A percentile compares a stretch with the other conserved stretches of the same genome.
Evolutionary conservation across 2,329 filamentous ascomycete species (phyloP).

Genomic region (Penicillium sp.): DNA sequence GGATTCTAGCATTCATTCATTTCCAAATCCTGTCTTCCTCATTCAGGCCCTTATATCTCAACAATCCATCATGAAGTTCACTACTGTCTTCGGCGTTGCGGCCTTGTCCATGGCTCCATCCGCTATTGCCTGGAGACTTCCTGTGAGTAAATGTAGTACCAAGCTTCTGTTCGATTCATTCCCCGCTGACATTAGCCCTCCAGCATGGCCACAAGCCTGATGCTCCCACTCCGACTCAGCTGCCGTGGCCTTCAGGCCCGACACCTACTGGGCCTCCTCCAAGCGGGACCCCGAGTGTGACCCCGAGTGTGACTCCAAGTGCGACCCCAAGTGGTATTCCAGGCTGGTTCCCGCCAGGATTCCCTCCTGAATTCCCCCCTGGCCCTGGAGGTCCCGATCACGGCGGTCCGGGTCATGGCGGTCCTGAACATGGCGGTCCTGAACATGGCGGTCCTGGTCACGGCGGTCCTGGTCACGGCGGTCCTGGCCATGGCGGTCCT

Average conservation of each 20-base stretch:
- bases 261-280: conserved; percentile 7
- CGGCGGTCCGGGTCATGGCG: background rate
- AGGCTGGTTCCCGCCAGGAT: background rate
- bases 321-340: conserved; percentile 1
- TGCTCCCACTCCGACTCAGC: conserved; percentile 10
- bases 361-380: background rate
- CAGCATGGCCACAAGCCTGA: conserved; percentile 9
- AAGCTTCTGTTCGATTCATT: background rate
- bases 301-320: conserved; percentile 3
- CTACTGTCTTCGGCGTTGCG: conserved; percentile 24
- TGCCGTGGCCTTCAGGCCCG: conserved; percentile 2
- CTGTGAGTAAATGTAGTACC: conserved; percentile 7
- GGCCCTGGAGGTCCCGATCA: background rate
- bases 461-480: background rate
- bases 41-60: background rate
- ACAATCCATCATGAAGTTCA: conserved; percentile 30
- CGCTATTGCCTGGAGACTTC: conserved; percentile 18
- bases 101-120: conserved; percentile 25
- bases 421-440: background rate
- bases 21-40: conserved; percentile 5
- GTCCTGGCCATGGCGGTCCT: background rate
- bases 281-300: background rate
- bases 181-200: background rate
- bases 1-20: conserved; percentile 16
- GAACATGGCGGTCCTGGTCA: background rate